Conservation (phyloP, 371 early-diverging fungal species). For the Lichtheimia ramosa region DNA sequence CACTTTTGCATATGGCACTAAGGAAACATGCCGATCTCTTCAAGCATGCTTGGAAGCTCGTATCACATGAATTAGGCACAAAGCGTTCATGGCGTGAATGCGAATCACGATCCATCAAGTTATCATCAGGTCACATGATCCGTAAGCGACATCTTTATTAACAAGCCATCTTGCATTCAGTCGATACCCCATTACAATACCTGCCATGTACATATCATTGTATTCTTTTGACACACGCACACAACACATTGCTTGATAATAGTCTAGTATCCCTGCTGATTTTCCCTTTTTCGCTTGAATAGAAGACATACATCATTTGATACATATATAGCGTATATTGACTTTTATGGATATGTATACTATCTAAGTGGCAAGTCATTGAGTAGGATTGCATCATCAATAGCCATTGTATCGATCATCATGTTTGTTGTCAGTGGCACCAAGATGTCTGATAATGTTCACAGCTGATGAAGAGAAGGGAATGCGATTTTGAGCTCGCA, state of each 20-base stretch:
- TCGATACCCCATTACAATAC: too few relatives aligned
- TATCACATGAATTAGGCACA: constrained; percentile 27
- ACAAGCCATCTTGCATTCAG: too few relatives aligned
- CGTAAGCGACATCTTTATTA: constrained; percentile 13
- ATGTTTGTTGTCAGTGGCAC: constrained; percentile 4
- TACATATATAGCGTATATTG: too few relatives aligned
- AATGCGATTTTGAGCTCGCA: background rate
- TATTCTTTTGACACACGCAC: too few relatives aligned
- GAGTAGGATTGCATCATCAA: constrained; percentile 1
- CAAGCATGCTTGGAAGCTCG: constrained; percentile 45
- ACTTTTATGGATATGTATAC: too few relatives aligned
- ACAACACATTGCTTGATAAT: too few relatives aligned
- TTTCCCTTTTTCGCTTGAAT: too few relatives aligned
- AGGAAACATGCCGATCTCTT: constrained; percentile 36
- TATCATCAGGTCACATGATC: constrained; percentile 13
- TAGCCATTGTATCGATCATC: constrained; percentile 21
- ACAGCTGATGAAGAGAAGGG: background rate
- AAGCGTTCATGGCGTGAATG: constrained; percentile 41
- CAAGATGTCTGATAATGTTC: background rate
- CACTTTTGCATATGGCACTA: constrained; percentile 22
- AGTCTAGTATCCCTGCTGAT: too few relatives aligned
- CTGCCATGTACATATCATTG: too few relatives aligned
- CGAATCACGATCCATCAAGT: constrained; percentile 29
- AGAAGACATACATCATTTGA: too few relatives aligned
- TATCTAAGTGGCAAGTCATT: too few relatives aligned